Base-by-base conservation (phyloP, 2,329 filamentous ascomycete genomes). In the Colletotrichum sublineola region DNA sequence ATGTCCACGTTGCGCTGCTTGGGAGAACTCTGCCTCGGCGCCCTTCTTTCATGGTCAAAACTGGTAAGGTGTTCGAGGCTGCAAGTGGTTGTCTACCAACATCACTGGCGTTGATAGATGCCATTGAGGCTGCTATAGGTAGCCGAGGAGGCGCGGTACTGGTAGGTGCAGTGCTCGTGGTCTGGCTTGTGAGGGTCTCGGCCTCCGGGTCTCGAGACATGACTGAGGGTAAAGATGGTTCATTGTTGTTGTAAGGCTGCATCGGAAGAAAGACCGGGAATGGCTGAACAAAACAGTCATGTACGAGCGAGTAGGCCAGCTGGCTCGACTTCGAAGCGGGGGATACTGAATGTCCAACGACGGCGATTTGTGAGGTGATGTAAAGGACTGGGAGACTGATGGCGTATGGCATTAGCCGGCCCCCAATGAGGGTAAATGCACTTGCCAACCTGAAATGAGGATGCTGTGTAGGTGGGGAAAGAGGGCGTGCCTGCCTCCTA, bases 1-100 rank as follows among this genome's bases (percentile, higher is more conserved):
- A 87, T 0, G 87, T 86, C 89, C 89, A 91, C 3, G 87, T 90
- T 53, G 84, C 86, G 77, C 86, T 90, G 74, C 82, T 86, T 64
- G 78, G 79, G 62, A 81, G 50, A 33, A 75, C 33, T 75, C 78
- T 33, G 61, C 62, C 63, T 44, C 75, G 55, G 74, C 73, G 53
- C 31, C 70, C 69, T 38, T 74, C 71, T 24, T 74, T 68, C 12
- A 42, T 55, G 9, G 68, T 63, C 24, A 77, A 52, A n/a, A 67
- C 66, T 4, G 77, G 76, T 36, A 77, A 68, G 2, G 68, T 77
- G 68, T 48, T 73, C 56, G 61, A 75, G n/a, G 9, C 60, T 12
- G 48, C 9, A n/a, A 70, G 50, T n/a, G 38, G 36, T 14, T 40
- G 70, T 7, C 53, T 29, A 29, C 11, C n/a, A 15, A 40, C 40